A percentile compares a stretch with the other conserved stretches of the same genome.
Evolutionary conservation across 2,329 filamentous ascomycete genomes (phyloP).

Genomic region (Helicocarpus griseus): DNA sequence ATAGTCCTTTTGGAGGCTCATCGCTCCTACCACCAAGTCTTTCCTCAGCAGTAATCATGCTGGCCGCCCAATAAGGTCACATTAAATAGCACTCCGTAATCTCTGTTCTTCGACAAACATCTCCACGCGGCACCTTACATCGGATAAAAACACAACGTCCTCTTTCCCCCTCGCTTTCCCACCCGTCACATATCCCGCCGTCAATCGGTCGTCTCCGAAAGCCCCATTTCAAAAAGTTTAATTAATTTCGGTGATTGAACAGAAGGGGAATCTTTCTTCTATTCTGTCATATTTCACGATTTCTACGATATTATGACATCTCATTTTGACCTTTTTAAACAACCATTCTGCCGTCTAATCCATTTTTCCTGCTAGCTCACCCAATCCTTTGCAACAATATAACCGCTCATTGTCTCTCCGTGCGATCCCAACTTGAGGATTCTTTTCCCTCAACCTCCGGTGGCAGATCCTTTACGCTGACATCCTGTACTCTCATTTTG

Average conservation of each 20-base stretch:
- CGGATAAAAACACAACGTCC: background rate
- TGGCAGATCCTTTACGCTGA: too few species aligned
- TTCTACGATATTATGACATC: slow-evolving; percentile 15
- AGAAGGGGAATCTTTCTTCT: slow-evolving; percentile 5
- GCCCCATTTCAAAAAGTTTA: slow-evolving; percentile 1
- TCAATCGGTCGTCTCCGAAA: background rate
- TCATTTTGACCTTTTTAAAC: slow-evolving; percentile 1
- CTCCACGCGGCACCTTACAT: background rate
- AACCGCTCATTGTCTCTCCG: too few species aligned
- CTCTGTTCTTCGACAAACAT: background rate
- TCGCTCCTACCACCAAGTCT: background rate
- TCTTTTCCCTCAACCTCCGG: too few species aligned
- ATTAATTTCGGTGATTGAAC: background rate
- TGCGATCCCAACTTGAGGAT: too few species aligned
- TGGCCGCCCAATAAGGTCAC: slow-evolving; percentile 9
- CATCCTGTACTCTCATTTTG: too few species aligned
- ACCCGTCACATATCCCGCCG: background rate
- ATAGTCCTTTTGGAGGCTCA: slow-evolving; percentile 7
- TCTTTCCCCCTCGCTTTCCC: background rate
- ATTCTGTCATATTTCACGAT: slow-evolving; percentile 10
- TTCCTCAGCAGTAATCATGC: background rate
- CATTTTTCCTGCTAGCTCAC: background rate
- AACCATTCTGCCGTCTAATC: background rate
- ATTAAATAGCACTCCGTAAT: background rate
- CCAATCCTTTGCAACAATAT: background rate